phyloP scores from a whole-genome alignment of 345 rosid genomes.

The Geranium brycei region DNA sequence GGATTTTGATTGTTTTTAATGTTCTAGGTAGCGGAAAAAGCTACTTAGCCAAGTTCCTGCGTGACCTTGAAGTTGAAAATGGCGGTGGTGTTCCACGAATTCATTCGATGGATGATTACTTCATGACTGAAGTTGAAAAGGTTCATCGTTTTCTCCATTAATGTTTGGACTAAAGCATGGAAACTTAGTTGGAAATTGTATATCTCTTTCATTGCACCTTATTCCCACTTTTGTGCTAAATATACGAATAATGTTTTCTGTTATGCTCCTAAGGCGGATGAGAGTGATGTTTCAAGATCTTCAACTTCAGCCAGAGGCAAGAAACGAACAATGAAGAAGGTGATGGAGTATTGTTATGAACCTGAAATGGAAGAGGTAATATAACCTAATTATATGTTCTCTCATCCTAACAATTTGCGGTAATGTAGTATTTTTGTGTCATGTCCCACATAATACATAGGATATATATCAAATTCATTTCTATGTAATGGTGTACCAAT shows the following conservation, averaged over 20 bases:
- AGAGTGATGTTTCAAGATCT: constrained; percentile 46
- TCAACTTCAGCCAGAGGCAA: constrained; percentile 46
- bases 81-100: constrained; percentile 85
- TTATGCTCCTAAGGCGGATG: constrained; percentile 45
- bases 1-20: neutral
- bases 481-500: neutral
- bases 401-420: neutral
- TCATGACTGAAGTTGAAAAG: constrained; percentile 97
- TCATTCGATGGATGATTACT: constrained; percentile 95
- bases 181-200: neutral
- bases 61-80: constrained; percentile 79
- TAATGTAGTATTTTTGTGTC: neutral
- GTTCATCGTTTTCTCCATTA: constrained; percentile 19
- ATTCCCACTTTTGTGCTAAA: neutral
- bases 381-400: constrained; percentile 4
- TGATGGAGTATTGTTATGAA: constrained; percentile 91
- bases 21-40: constrained; percentile 87
- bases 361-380: constrained; percentile 98
- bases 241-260: neutral
- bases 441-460: neutral
- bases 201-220: neutral
- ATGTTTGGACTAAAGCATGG: constrained; percentile 4
- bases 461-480: no score
- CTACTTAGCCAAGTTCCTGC: constrained; percentile 82
- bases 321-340: constrained; percentile 49